A percentile compares a stretch with the other conserved stretches of the same genome.
Conservation (phyloP, 1,284 basidiomycete species). For the Puccinia novopanici region DNA sequence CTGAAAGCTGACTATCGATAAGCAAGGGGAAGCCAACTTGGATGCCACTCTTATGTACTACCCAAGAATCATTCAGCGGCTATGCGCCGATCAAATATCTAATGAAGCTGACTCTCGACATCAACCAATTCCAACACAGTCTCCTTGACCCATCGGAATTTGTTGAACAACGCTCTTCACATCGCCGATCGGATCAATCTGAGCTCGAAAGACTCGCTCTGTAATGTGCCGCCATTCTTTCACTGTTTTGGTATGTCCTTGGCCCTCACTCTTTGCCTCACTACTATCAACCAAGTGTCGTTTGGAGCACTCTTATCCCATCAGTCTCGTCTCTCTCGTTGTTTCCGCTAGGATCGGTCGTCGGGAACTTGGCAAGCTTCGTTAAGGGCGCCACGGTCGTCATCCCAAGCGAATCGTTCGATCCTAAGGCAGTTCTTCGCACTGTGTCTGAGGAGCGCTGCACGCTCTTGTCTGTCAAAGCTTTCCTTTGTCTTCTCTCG, state of each 20-base stretch:
- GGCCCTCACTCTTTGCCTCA: neutral
- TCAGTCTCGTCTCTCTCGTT: neutral
- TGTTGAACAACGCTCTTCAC: slow-evolving; percentile 38
- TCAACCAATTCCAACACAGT: neutral
- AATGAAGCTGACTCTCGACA: no score
- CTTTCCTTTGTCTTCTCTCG: neutral
- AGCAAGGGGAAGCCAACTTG: neutral
- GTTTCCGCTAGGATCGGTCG: slow-evolving; percentile 10
- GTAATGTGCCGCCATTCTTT: slow-evolving; percentile 27
- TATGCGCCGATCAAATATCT: no score
- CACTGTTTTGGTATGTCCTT: slow-evolving; percentile 38
- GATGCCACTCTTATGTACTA: no score
- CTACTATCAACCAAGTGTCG: neutral
- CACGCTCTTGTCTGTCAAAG: neutral
- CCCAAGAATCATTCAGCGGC: no score
- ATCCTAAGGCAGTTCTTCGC: slow-evolving; percentile 15
- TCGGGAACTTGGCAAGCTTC: slow-evolving; percentile 32
- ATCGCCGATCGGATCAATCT: slow-evolving; percentile 34
- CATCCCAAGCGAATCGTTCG: slow-evolving; percentile 26
- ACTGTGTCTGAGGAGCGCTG: slow-evolving; percentile 18
- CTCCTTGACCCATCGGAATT: slow-evolving; percentile 36
- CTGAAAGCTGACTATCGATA: neutral
- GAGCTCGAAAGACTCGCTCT: slow-evolving; percentile 13
- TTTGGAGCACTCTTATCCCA: neutral
- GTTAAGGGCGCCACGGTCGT: slow-evolving; percentile 23